phyloP scores from a whole-genome alignment of 208 protist genomes.

The Leishmania major region DNA sequence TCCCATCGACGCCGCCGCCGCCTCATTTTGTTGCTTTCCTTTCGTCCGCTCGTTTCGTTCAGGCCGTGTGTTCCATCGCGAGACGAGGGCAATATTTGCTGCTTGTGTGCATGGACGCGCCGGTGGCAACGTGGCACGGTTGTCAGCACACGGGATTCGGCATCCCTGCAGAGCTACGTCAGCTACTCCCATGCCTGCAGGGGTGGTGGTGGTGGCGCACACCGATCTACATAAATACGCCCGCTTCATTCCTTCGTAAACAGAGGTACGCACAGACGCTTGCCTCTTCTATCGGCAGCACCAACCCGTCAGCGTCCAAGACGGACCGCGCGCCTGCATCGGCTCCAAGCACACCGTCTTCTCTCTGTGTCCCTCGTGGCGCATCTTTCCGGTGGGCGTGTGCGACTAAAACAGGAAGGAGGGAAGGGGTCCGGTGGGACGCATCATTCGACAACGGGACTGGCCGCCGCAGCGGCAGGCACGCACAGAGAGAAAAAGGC shows the following conservation, averaged over 20 bases:
- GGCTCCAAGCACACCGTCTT: not conserved
- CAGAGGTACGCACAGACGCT: not conserved
- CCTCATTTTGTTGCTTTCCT: not conserved
- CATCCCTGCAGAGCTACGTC: not conserved
- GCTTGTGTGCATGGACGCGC: not conserved
- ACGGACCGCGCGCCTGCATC: not conserved
- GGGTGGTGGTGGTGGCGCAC: not conserved
- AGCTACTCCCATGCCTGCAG: not conserved
- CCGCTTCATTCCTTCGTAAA: not conserved
- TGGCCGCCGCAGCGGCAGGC: not conserved
- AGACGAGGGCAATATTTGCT: not conserved
- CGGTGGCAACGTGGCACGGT: not conserved
- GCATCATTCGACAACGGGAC: not conserved
- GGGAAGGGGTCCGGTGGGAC: no score
- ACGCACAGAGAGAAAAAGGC: not conserved
- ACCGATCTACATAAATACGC: not conserved
- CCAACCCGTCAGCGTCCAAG: not conserved
- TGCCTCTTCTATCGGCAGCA: not conserved
- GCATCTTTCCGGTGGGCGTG: not conserved
- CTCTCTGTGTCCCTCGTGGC: not conserved
- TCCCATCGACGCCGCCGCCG: not conserved
- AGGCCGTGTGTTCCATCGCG: not conserved
- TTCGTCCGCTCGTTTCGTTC: not conserved
- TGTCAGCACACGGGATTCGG: not conserved
- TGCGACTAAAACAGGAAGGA: not conserved